Percentiles rank a stretch among this genome's conserved stretches.
Conservation (phyloP, 805 yeast genomes). For the Cyberlindnera galapagoensis region DNA sequence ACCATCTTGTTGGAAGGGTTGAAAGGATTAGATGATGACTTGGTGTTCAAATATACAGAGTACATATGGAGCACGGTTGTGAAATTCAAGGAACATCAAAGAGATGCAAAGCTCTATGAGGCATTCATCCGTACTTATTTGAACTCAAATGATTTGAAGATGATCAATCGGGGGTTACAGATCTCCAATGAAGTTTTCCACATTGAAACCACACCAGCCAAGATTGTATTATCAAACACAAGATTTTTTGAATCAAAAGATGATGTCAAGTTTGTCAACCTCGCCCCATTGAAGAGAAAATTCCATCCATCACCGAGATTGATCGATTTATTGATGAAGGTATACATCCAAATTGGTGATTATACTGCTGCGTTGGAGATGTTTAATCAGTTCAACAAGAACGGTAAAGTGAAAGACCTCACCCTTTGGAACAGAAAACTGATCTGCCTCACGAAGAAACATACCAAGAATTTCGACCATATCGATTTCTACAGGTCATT, state of each 20-base stretch:
- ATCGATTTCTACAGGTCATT: conserved; percentile 14
- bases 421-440: conserved; percentile 5
- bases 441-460: conserved; percentile 6
- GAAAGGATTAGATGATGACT: neutral
- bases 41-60: conserved; percentile 7
- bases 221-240: conserved; percentile 2
- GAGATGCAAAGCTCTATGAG: conserved; percentile 17
- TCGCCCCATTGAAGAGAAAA: conserved; percentile 10
- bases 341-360: conserved; percentile 15
- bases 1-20: conserved; percentile 18
- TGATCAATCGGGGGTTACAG: conserved; percentile 15
- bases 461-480: conserved; percentile 10
- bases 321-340: conserved; percentile 17
- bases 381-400: conserved; percentile 2
- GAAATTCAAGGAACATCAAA: conserved; percentile 7
- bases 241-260: neutral
- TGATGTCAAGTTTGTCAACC: conserved; percentile 1
- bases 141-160: conserved; percentile 9
- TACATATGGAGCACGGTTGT: conserved; percentile 9
- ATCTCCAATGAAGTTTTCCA: conserved; percentile 15
- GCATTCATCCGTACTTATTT: conserved; percentile 14
- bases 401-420: conserved; percentile 10
- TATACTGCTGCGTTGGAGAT: conserved; percentile 8
- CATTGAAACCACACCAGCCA: conserved; percentile 7
- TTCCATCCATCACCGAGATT: conserved; percentile 16